A percentile compares a stretch with the other conserved stretches of the same genome.
Conservation (phyloP, 2,329 filamentous ascomycete species). For the Fusarium sp. region DNA sequence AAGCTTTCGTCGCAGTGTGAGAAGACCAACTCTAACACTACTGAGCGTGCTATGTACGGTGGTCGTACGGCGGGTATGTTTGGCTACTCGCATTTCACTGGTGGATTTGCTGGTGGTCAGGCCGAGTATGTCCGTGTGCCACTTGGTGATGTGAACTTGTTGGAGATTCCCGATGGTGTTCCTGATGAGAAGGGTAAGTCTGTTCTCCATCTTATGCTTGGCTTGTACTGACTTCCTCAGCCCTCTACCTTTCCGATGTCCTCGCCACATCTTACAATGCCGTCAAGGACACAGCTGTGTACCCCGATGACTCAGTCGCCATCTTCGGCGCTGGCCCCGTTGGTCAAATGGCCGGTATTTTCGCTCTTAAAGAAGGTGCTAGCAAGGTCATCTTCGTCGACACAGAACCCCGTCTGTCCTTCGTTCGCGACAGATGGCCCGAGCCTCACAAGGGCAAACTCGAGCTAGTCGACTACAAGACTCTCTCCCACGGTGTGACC, state of each 20-base stretch:
- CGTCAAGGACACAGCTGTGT: conserved; percentile 86
- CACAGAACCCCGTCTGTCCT: conserved; percentile 76
- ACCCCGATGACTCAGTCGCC: conserved; percentile 79
- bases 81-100: conserved; percentile 82
- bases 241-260: conserved; percentile 83
- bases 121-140: conserved; percentile 89
- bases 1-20: conserved; percentile 85
- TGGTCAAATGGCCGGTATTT: conserved; percentile 84
- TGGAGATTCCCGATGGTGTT: conserved; percentile 81
- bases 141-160: conserved; percentile 81
- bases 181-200: conserved; percentile 80
- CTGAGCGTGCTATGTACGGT: conserved; percentile 81
- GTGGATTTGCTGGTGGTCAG: conserved; percentile 88
- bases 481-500: conserved; percentile 68
- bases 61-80: conserved; percentile 79
- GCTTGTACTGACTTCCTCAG: conserved; percentile 31
- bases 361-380: conserved; percentile 80
- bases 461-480: conserved; percentile 76
- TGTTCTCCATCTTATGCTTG: accelerated
- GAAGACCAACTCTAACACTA: conserved; percentile 79
- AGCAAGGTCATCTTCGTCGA: conserved; percentile 83
- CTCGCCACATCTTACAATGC: conserved; percentile 83
- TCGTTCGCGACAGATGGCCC: conserved; percentile 71
- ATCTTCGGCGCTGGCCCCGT: conserved; percentile 90
- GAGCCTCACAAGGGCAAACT: conserved; percentile 63